Base-by-base conservation (phyloP, 169 alveolate genomes). In the Plasmodium vivax region DNA sequence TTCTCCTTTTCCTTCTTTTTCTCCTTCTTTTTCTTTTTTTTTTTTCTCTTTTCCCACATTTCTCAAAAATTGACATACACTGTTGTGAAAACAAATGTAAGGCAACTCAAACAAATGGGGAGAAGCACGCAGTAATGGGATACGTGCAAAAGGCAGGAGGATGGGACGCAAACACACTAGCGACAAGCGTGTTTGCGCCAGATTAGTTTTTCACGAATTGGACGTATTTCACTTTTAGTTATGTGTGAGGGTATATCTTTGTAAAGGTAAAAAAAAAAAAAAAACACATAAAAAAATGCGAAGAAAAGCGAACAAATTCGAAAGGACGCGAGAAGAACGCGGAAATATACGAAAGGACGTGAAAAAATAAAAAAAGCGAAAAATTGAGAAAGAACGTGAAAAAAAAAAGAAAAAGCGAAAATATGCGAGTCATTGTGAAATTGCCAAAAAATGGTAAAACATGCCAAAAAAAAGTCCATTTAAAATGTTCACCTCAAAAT, bases 221-320 rank as follows among this genome's bases (percentile, higher is more conserved):
- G 77, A 68, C 77, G 77, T 68, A 68, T 19, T 68, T 68, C 77
- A 68, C 77, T 23, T 68, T 68, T 23, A 68, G 36, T 10, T 68
- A 68, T 68, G 77, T 68, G 77, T 68, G 77, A 68, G 77, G n/a
- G 12, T 68, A 68, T 68, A n/a, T n/a, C 36, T 68, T 68, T 23
- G 34, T 19, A 68, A 27, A 68, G 9, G 23, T n/a, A 62, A 62
- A 62, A 23, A 68, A 10, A 68, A 68, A 68, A 6, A 19, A 68
- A 8, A 51, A 0, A 51, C 62, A 51, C 62, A 45, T 45, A 51
- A 51, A 51, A 51, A 51, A 51, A 12, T 51, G 62, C 7, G 62
- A 68, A 68, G n/a, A 23, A 68, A 23, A 68, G n/a, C 41, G 3
- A 23, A 23, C 32, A 68, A 27, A 30, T 68, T 27, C 4, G 4